Base-by-base conservation (phyloP, 2,329 filamentous ascomycete species). In the Pestalotiopsis sp. region DNA sequence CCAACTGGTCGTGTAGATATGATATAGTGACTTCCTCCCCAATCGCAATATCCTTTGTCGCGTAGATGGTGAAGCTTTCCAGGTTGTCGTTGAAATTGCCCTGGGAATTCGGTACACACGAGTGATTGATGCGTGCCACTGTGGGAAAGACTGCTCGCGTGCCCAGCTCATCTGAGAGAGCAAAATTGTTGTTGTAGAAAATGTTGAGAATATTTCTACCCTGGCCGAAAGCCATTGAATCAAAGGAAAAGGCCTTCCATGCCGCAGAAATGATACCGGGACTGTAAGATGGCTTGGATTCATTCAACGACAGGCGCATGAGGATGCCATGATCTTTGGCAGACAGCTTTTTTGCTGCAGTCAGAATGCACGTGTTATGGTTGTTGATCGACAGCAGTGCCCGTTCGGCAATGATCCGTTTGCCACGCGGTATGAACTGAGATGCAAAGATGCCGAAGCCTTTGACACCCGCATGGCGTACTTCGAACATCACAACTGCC, bases 361-460 rank as follows among this genome's bases (percentile, higher is more conserved):
- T 27, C 64, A 72, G 72, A 56, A 76, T 69, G 45, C 70, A 64
- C 20, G 67, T 63, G 52, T 74, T 70, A 20, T 69, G 63, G n/a
- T 67, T 61, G 2, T 58, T 69, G 58, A 75, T 69, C 11, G 72
- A 68, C 31, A 76, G 70, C n/a, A 75, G 70, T 2, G 73, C 73
- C 2, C 68, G 69, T 68, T 76, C 74, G 11, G 73, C 74, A 66
- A 76, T 72, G 25, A 76, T 74, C 11, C 74, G 70, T 17, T 70
- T 75, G 17, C 74, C 73, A 17, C 72, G 70, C 0, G 74, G 67
- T 17, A 75, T 75, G 36, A 67, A 67, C 2, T 27, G 49, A 36
- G 67, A 70, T 31, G 74, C 73, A 60, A 76, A 75, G 69, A 75
- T 72, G 11, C 74, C 74, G n/a, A 75, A 70, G 17, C 74, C 74